Base-by-base conservation (phyloP, 768 basidiomycete species). In the Pisolithus marmoratus region DNA sequence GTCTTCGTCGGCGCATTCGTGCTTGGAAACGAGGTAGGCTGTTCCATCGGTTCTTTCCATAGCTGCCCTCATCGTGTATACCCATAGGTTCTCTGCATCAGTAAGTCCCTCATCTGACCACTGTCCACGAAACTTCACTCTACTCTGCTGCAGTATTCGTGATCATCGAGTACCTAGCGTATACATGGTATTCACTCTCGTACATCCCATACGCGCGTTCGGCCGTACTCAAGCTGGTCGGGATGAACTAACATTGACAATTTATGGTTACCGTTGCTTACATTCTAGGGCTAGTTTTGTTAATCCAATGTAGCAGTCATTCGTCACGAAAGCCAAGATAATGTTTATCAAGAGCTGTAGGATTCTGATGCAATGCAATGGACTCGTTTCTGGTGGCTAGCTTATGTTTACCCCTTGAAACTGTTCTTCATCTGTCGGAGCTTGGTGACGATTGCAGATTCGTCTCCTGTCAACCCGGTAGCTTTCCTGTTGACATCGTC, bases 181-280 rank as follows among this genome's bases (percentile, higher is more conserved):
- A 87, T 69, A 82, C 86, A 20, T 96, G 93, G 92, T 94, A 88
- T 66, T 82, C 79, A 47, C 70, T 89, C 27, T 87, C 85, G 7
- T 96, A 94, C 72, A 91, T 97, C 59, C 94, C 94, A 3, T 95
- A 94, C 60, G 94, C 94, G 2, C 80, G 93, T 50, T 65, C 82
- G 2, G 85, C 84, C 12, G 80, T 90, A 40, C 73, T 80, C 53
- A 90, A 82, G 65, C 65, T 81, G 29, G 73, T 90, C 52, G 85
- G 78, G 3, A 64, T 79, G 63, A 45, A 46, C 46, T 67, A 49
- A 49, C 42, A 19, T 5, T 9, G 51, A 58, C 49, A 40, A 41
- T 48, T 53, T 19, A 49, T 44, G 48, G 27, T 23, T 48, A 20
- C 38, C 34, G 41, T 49, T 29, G 27, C 38, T 27, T 42, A 45